phyloP scores from a whole-genome alignment of 345 rosid genomes.

The Capsella bursapastoris region DNA sequence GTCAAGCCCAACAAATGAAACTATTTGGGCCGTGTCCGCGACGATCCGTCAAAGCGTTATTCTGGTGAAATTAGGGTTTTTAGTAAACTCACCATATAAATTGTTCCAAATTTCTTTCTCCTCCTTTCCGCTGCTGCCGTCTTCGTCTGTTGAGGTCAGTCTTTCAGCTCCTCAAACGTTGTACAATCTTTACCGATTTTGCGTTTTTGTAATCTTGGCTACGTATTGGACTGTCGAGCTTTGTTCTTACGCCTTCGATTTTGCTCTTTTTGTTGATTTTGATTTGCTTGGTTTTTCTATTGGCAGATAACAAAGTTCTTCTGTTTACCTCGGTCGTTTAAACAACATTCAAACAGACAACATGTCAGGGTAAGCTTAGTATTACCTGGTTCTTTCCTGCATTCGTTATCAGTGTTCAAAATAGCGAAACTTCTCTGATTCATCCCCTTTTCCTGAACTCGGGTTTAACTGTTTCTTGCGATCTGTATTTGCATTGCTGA shows the following conservation, averaged over 20 bases:
- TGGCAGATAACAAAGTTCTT: constrained; percentile 33
- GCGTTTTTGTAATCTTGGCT: neutral
- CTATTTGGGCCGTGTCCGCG: neutral
- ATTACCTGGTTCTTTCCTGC: neutral
- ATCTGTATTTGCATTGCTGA: neutral
- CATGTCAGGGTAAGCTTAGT: constrained; percentile 40
- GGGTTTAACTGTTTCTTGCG: neutral
- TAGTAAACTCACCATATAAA: constrained; percentile 18
- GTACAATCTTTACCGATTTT: neutral
- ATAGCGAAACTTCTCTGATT: neutral
- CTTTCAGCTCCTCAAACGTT: neutral
- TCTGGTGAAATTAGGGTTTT: constrained; percentile 37
- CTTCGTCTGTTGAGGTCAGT: constrained; percentile 41
- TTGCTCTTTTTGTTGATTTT: neutral
- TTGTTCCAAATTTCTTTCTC: constrained; percentile 1
- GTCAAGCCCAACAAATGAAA: no score
- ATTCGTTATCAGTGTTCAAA: neutral
- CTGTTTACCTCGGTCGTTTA: neutral
- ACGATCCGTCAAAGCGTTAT: constrained; percentile 1
- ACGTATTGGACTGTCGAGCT: neutral
- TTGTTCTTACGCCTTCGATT: neutral
- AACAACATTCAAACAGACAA: constrained; percentile 27
- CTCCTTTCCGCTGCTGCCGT: constrained; percentile 41
- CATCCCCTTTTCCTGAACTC: neutral
- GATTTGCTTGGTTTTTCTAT: neutral